phyloP scores from a whole-genome alignment of 1,139 yeast species.

The Kurtzmaniella quercitrusa region DNA sequence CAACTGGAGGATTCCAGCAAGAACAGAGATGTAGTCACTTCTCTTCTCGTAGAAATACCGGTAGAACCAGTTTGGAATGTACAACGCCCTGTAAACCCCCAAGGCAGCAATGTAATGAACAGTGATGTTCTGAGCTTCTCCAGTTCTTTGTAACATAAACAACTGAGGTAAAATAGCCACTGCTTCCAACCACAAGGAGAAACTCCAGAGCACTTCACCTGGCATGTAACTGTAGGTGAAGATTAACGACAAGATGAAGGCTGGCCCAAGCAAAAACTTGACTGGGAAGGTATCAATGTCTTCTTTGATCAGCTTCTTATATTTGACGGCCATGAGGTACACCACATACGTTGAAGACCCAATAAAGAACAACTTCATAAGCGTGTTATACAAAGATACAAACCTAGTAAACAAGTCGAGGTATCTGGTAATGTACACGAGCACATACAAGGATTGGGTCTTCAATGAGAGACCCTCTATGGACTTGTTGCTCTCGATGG shows the following conservation, averaged over 20 bases:
- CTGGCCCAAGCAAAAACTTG: conserved; percentile 64
- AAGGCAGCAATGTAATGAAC: conserved; percentile 90
- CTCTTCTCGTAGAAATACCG: conserved; percentile 67
- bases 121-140: conserved; percentile 83
- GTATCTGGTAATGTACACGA: conserved; percentile 80
- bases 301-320: conserved; percentile 49
- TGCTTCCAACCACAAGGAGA: conserved; percentile 82
- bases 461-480: conserved; percentile 84
- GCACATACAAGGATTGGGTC: conserved; percentile 74
- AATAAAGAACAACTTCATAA: conserved; percentile 80
- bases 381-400: conserved; percentile 67
- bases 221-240: conserved; percentile 63
- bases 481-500: conserved; percentile 62
- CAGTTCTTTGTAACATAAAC: conserved; percentile 83
- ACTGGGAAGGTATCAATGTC: conserved; percentile 71
- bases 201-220: conserved; percentile 69
- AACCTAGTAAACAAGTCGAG: conserved; percentile 60
- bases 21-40: conserved; percentile 66
- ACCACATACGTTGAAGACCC: conserved; percentile 72
- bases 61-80: conserved; percentile 93
- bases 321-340: conserved; percentile 62
- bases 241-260: conserved; percentile 55
- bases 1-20: conserved; percentile 85
- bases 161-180: conserved; percentile 91
- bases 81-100: conserved; percentile 83